A percentile compares a stretch with the other conserved stretches of the same genome.
Evolutionary conservation across 108 stramenopile species (phyloP).

Genomic region (Parietichytrium sp.): DNA sequence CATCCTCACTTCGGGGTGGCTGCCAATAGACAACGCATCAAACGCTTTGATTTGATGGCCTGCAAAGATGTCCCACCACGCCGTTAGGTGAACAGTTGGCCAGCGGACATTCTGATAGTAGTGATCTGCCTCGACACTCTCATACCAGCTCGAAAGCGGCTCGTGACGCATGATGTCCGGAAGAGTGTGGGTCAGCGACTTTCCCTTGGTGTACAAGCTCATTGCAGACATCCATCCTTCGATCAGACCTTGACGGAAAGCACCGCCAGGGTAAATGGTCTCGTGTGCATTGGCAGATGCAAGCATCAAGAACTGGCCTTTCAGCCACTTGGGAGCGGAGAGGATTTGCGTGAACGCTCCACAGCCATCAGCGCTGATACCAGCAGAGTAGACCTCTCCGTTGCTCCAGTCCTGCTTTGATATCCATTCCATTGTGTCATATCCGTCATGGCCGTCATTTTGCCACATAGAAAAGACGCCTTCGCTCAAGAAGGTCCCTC

Average conservation of each 20-base stretch:
- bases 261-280: slow-evolving; percentile 47
- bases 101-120: neutral
- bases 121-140: neutral
- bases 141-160: neutral
- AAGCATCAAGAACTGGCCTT: slow-evolving; percentile 46
- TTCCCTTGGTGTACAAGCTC: neutral
- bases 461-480: slow-evolving; percentile 46
- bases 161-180: neutral
- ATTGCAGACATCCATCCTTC: slow-evolving; percentile 44
- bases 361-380: slow-evolving; percentile 46
- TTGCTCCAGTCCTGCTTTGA: slow-evolving; percentile 43
- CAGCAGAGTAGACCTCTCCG: slow-evolving; percentile 39
- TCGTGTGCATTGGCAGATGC: slow-evolving; percentile 40
- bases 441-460: slow-evolving; percentile 21
- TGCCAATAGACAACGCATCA: neutral
- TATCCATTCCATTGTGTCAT: slow-evolving; percentile 46
- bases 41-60: slow-evolving; percentile 21
- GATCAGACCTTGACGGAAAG: slow-evolving; percentile 42
- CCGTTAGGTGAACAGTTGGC: neutral
- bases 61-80: slow-evolving; percentile 47
- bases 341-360: slow-evolving; percentile 33
- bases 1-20: neutral
- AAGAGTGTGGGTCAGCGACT: neutral
- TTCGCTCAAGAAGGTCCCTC: slow-evolving; percentile 36
- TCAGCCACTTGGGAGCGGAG: slow-evolving; percentile 37